phyloP scores from a whole-genome alignment of 768 basidiomycete species.

The Xerocomus spinulosus region DNA sequence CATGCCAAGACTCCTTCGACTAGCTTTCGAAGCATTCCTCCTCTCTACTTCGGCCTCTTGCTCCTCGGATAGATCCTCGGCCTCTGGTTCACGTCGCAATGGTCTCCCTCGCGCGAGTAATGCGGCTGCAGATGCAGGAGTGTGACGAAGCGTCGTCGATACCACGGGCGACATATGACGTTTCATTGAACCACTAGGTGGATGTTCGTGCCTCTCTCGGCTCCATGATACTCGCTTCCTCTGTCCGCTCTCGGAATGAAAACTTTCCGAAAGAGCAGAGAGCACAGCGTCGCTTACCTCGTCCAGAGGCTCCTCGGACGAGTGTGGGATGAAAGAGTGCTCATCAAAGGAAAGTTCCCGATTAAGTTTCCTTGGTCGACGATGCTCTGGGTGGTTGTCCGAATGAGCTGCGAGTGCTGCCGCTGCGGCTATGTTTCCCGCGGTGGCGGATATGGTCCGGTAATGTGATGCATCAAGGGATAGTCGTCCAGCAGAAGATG shows the following conservation, averaged over 20 bases:
- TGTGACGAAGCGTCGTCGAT: constrained; percentile 29
- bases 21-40: constrained; percentile 53
- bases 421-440: constrained; percentile 67
- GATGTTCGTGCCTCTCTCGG: constrained; percentile 56
- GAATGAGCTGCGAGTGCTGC: constrained; percentile 66
- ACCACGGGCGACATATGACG: constrained; percentile 33
- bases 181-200: constrained; percentile 40
- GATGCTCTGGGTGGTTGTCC: constrained; percentile 41
- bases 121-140: constrained; percentile 16
- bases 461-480: constrained; percentile 61
- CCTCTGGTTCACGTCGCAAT: constrained; percentile 36
- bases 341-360: constrained; percentile 24
- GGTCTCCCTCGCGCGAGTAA: constrained; percentile 42
- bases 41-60: constrained; percentile 20
- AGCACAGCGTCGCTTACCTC: constrained; percentile 51
- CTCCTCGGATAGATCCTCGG: constrained; percentile 18
- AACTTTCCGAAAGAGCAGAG: constrained; percentile 63
- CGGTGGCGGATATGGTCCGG: constrained; percentile 63
- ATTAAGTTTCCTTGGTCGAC: constrained; percentile 25
- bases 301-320: constrained; percentile 29
- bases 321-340: constrained; percentile 9
- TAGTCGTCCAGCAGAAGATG: constrained; percentile 41
- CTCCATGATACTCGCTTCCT: constrained; percentile 67
- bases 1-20: constrained; percentile 68
- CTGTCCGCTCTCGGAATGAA: constrained; percentile 66